Conservation (phyloP, 345 rosid genomes). For the Eucalyptus erythrocorys region DNA sequence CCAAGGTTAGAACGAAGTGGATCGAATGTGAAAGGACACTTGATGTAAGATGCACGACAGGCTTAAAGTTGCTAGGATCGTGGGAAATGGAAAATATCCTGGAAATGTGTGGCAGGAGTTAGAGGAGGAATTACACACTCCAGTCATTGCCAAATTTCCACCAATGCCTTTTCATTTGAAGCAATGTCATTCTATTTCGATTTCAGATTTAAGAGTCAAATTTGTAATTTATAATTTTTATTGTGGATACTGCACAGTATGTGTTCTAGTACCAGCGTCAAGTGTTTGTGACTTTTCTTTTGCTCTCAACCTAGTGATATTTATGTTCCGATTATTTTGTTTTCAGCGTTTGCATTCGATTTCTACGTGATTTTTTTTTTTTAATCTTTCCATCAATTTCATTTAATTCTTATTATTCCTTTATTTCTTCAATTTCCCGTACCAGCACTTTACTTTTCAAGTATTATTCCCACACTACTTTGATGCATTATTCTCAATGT, state of each 20-base stretch:
- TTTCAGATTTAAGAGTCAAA: not conserved
- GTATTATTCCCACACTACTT: not conserved
- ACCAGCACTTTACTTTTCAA: not conserved
- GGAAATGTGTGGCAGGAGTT: not conserved
- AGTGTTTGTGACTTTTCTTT: not conserved
- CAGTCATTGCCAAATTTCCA: not conserved
- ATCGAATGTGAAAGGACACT: not conserved
- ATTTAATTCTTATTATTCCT: not conserved
- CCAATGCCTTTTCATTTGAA: not conserved
- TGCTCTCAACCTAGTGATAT: not conserved
- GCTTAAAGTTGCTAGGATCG: not conserved
- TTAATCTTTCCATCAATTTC: not conserved
- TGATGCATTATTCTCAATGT: not conserved
- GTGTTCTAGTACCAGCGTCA: not conserved
- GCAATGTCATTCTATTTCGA: not conserved
- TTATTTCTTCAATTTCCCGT: not conserved
- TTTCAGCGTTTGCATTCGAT: not conserved
- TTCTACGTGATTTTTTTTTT: not conserved
- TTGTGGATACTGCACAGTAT: not conserved
- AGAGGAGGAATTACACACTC: not conserved
- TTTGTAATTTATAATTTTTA: not conserved
- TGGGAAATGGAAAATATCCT: not conserved
- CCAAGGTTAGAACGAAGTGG: not conserved
- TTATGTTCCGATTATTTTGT: not conserved
- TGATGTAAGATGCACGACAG: not conserved